phyloP scores from a whole-genome alignment of 2,329 filamentous ascomycete genomes.

The Pleurostoma richardsiae region DNA sequence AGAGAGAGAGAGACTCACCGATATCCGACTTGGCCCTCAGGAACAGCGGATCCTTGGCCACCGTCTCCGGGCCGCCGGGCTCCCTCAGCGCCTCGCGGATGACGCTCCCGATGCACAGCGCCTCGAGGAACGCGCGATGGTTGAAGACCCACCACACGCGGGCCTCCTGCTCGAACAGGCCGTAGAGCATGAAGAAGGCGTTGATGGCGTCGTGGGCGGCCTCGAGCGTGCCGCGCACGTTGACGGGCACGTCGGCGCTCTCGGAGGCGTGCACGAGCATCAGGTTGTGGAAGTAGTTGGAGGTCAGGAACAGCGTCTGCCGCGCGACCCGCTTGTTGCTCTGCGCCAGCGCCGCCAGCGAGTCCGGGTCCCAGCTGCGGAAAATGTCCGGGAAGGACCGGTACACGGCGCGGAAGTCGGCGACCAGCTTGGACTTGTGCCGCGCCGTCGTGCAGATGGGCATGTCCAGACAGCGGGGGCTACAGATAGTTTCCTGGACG shows the following conservation, averaged over 20 bases:
- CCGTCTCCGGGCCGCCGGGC: slow-evolving; percentile 36
- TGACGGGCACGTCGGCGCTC: slow-evolving; percentile 57
- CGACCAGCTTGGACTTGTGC: slow-evolving; percentile 65
- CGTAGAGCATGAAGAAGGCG: slow-evolving; percentile 70
- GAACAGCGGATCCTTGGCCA: slow-evolving; percentile 51
- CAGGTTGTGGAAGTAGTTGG: slow-evolving; percentile 77
- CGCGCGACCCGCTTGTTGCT: slow-evolving; percentile 62
- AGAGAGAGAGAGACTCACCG: slow-evolving; percentile 34
- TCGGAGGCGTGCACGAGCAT: slow-evolving; percentile 74
- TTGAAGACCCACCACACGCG: slow-evolving; percentile 84
- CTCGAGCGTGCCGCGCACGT: slow-evolving; percentile 66
- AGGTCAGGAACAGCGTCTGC: slow-evolving; percentile 74
- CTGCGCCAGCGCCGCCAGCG: slow-evolving; percentile 50
- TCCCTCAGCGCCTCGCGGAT: slow-evolving; percentile 46
- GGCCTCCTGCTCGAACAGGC: slow-evolving; percentile 64
- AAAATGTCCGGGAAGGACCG: slow-evolving; percentile 68
- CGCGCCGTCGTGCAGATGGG: slow-evolving; percentile 65
- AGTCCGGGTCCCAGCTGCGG: slow-evolving; percentile 60
- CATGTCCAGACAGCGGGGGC: slow-evolving; percentile 66
- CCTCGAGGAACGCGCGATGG: slow-evolving; percentile 74
- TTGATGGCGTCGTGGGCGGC: slow-evolving; percentile 71
- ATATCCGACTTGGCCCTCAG: slow-evolving; percentile 57
- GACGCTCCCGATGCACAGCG: slow-evolving; percentile 60
- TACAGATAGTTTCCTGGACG: slow-evolving; percentile 72
- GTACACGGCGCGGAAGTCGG: slow-evolving; percentile 66